Conservation (phyloP, 225 moss, liverwort and hornwort species). For the Physcomitrium patens region DNA sequence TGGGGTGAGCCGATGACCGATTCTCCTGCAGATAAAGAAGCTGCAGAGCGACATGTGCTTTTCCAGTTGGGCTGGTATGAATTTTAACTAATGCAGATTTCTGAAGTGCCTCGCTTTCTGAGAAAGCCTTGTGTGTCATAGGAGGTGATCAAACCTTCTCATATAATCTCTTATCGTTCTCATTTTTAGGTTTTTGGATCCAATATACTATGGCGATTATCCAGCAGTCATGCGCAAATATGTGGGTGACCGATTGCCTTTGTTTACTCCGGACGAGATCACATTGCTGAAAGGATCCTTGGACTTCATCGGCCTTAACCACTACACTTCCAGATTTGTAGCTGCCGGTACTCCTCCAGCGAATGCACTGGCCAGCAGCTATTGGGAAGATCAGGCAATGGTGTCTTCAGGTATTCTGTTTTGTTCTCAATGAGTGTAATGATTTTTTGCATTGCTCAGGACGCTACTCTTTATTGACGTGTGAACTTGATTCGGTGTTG, state of each 20-base stretch:
- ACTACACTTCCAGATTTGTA: slow-evolving; percentile 68
- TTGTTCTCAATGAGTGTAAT: slow-evolving; percentile 11
- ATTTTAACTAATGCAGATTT: background rate
- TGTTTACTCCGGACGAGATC: slow-evolving; percentile 59
- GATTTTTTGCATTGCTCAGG: background rate
- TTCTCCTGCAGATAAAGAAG: slow-evolving; percentile 66
- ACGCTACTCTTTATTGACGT: no score
- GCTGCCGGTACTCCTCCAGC: slow-evolving; percentile 34
- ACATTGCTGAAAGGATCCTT: slow-evolving; percentile 55
- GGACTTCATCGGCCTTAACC: slow-evolving; percentile 82
- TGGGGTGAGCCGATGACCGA: slow-evolving; percentile 83
- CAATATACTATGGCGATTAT: slow-evolving; percentile 87
- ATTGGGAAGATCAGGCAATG: background rate
- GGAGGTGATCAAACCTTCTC: no score
- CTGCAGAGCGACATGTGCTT: slow-evolving; percentile 55
- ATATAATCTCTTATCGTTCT: no score
- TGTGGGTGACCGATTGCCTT: slow-evolving; percentile 63
- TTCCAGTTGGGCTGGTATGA: slow-evolving; percentile 86
- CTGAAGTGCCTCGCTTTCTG: slow-evolving; percentile 4
- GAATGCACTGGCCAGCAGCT: slow-evolving; percentile 10
- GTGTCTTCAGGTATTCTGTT: background rate
- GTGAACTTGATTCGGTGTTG: background rate
- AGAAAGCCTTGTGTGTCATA: background rate
- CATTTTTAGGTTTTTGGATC: slow-evolving; percentile 70
- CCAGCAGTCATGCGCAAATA: slow-evolving; percentile 65